phyloP scores from a whole-genome alignment of 2,329 filamentous ascomycete genomes.

The Aulographum hederae region DNA sequence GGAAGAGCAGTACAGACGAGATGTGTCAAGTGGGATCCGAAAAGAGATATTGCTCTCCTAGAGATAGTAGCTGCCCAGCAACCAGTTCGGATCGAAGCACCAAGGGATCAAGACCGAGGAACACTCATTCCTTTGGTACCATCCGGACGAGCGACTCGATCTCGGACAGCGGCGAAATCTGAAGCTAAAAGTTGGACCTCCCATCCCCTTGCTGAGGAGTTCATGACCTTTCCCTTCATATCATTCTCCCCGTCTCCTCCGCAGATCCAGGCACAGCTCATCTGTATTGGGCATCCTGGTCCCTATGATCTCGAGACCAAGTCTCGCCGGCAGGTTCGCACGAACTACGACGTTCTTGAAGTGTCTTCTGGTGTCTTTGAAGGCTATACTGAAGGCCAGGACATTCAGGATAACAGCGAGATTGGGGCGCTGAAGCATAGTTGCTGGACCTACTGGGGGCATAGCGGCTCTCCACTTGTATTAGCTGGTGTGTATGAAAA shows the following conservation, averaged over 20 bases:
- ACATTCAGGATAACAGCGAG: conserved; percentile 31
- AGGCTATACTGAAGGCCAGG: conserved; percentile 19
- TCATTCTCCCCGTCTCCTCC: conserved; percentile 7
- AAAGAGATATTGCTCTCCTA: conserved; percentile 29
- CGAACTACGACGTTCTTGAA: conserved; percentile 29
- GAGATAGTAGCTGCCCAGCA: conserved; percentile 19
- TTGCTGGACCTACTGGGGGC: conserved; percentile 40
- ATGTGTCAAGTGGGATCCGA: conserved; percentile 22
- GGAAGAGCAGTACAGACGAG: conserved; percentile 21
- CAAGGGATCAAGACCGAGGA: too few species aligned
- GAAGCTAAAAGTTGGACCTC: too few species aligned
- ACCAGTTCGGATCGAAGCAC: too few species aligned
- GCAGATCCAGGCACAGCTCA: conserved; percentile 7
- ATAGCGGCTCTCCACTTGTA: conserved; percentile 32
- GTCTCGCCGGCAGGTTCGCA: conserved; percentile 15
- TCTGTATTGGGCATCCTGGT: conserved; percentile 24
- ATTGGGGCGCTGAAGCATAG: conserved; percentile 35
- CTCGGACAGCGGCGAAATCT: too few species aligned
- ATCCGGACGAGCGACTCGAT: too few species aligned
- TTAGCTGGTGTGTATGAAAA: too few species aligned
- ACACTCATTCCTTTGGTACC: too few species aligned
- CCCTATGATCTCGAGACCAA: conserved; percentile 26
- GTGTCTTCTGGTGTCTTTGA: conserved; percentile 25
- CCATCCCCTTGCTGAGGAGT: background rate
- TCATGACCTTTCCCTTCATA: conserved; percentile 9